Evolutionary conservation across 345 rosid species (phyloP).

Genomic region (Populus davidiana): DNA sequence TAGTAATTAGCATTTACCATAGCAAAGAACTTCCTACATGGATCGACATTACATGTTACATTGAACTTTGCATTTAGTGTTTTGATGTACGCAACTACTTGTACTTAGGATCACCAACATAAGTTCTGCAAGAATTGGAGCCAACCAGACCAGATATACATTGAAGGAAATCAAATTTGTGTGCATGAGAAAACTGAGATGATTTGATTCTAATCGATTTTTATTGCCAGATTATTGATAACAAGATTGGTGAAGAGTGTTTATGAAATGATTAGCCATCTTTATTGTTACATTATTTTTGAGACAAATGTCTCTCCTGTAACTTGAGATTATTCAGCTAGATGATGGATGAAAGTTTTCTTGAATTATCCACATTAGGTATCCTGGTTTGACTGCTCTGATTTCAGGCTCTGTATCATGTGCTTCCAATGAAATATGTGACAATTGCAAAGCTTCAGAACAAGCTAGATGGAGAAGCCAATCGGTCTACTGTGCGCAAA

Average conservation of each 20-base stretch:
- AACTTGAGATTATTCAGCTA: neutral
- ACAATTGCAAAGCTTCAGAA: conserved; percentile 66
- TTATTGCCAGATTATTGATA: neutral
- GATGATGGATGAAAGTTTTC: neutral
- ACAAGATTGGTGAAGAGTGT: neutral
- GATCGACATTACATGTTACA: neutral
- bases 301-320: neutral
- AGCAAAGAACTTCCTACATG: conserved; percentile 2
- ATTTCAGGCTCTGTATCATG: conserved; percentile 69
- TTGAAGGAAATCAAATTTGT: neutral
- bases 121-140: neutral
- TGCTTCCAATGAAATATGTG: conserved; percentile 78
- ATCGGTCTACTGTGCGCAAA: conserved; percentile 58
- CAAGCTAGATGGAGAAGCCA: conserved; percentile 74
- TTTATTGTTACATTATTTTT: neutral
- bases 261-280: neutral
- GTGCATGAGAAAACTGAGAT: neutral
- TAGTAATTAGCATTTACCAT: neutral
- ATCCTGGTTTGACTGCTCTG: conserved; percentile 13
- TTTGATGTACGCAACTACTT: neutral
- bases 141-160: neutral
- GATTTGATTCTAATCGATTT: neutral
- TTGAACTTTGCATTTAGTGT: neutral
- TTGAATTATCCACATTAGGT: neutral
- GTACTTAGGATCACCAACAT: neutral